A percentile compares a stretch with the other conserved stretches of the same genome.
Conservation (phyloP, 305 asterid genomes). For the Fraxinus paxiana region DNA sequence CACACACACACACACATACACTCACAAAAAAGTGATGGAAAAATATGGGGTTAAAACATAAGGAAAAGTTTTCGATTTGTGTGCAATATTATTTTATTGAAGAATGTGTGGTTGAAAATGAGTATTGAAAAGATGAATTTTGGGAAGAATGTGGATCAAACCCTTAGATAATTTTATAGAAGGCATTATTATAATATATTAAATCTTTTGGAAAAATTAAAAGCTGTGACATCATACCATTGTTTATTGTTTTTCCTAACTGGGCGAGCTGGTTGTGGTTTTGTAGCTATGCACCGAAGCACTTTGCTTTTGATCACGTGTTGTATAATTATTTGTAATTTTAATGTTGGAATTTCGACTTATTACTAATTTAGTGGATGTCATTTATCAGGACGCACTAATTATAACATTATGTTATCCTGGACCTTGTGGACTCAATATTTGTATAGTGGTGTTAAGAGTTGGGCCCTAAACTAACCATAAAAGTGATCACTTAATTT, state of each 20-base stretch:
- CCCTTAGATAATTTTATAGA: not conserved
- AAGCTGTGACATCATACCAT: not conserved
- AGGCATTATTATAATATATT: not conserved
- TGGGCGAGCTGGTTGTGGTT: not conserved
- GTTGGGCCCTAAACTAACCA: not conserved
- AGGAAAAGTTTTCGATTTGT: too few relatives aligned
- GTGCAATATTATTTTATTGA: too few relatives aligned
- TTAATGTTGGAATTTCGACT: not conserved
- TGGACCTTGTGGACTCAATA: not conserved
- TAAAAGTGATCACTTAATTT: not conserved
- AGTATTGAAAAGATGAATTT: not conserved
- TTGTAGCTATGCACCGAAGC: not conserved
- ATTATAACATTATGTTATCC: not conserved
- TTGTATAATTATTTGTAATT: not conserved
- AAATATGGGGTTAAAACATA: not conserved
- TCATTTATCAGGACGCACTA: not conserved
- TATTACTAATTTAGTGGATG: not conserved
- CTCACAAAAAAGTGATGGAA: too few relatives aligned
- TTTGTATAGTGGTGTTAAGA: not conserved
- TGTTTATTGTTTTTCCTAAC: not conserved
- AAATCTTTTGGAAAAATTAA: not conserved
- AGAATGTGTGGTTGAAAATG: not conserved
- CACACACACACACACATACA: too few relatives aligned
- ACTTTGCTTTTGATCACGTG: not conserved
- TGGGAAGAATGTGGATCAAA: not conserved